A percentile compares a stretch with the other conserved stretches of the same genome.
Evolutionary conservation across 495 filamentous ascomycete genomes (phyloP).

Genomic region (Talaromyces borbonicus): DNA sequence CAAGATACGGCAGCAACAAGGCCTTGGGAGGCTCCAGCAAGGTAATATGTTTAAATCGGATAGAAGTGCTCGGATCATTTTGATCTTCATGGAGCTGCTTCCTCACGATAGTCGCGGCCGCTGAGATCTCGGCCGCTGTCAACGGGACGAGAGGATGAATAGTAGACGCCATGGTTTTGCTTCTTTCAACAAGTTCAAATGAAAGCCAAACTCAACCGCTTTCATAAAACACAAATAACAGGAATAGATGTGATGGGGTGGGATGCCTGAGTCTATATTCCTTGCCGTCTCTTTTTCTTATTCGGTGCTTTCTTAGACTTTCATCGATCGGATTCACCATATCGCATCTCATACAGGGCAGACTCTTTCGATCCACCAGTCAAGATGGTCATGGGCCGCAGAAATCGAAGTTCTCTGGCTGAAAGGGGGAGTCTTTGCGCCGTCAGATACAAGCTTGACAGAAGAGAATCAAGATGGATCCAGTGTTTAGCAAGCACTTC

Average conservation of each 20-base stretch:
- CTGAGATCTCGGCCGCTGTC: neutral
- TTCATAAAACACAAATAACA: neutral
- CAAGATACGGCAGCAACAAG: conserved; percentile 42
- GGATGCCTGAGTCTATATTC: neutral
- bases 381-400: neutral
- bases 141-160: neutral
- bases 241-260: neutral
- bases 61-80: neutral
- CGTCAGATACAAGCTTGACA: neutral
- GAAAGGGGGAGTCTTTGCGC: neutral
- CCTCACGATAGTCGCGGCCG: neutral
- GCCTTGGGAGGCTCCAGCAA: conserved; percentile 56
- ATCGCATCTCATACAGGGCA: neutral
- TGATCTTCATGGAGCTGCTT: neutral
- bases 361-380: neutral
- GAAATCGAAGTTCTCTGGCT: neutral
- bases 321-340: neutral
- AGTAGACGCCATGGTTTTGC: neutral
- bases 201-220: neutral
- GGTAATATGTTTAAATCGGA: conserved; percentile 58
- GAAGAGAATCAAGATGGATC: neutral
- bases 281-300: neutral
- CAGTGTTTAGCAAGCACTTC: neutral
- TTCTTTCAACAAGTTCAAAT: neutral
- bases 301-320: neutral